These are phyloP conservation scores for Alternaria angustiovoidea DNA, from an alignment of 2,329 filamentous ascomycete species.

Conservation along the genomic window DNA sequence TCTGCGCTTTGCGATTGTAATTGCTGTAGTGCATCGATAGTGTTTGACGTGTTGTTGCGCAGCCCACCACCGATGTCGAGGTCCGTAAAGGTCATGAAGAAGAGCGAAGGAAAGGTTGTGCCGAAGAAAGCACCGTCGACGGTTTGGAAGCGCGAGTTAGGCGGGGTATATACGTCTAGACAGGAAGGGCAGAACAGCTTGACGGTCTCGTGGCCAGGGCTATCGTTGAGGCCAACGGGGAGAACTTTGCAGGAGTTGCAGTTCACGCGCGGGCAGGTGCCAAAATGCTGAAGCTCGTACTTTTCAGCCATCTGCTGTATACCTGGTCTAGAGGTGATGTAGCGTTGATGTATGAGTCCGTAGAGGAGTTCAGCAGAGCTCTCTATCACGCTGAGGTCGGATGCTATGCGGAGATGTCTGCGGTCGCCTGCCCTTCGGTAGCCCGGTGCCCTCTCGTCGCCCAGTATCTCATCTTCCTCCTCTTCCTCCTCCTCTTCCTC, in stretches of 20 bases:
- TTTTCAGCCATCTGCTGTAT: constrained; percentile 99
- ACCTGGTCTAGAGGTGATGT: constrained; percentile 93
- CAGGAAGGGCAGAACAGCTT: constrained; percentile 98
- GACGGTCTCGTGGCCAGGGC: constrained; percentile 94
- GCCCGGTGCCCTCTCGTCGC: constrained; percentile 65
- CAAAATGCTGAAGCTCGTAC: constrained; percentile 96
- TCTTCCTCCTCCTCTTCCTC: constrained; percentile 72
- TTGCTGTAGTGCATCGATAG: constrained; percentile 46
- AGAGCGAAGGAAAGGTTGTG: constrained; percentile 94
- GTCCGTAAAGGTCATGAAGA: constrained; percentile 98
- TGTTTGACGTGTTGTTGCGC: constrained; percentile 59
- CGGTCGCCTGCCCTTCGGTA: constrained; percentile 60
- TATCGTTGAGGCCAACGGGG: constrained; percentile 92
- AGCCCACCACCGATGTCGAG: constrained; percentile 81
- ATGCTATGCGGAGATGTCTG: constrained; percentile 85
- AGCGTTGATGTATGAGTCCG: constrained; percentile 96
- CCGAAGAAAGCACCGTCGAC: constrained; percentile 99
- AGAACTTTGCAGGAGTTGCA: constrained; percentile 91
- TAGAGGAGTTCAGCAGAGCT: constrained; percentile 98
- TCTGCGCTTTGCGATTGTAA: constrained; percentile 47
- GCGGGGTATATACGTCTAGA: constrained; percentile 95
- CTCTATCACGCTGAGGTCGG: constrained; percentile 94
- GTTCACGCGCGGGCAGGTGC: constrained; percentile 90
- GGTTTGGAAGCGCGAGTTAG: constrained; percentile 95
- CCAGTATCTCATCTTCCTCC: constrained; percentile 55